These are phyloP conservation scores for Leccinum imitatum DNA, from an alignment of 768 basidiomycete genomes.

Conservation along the genomic window DNA sequence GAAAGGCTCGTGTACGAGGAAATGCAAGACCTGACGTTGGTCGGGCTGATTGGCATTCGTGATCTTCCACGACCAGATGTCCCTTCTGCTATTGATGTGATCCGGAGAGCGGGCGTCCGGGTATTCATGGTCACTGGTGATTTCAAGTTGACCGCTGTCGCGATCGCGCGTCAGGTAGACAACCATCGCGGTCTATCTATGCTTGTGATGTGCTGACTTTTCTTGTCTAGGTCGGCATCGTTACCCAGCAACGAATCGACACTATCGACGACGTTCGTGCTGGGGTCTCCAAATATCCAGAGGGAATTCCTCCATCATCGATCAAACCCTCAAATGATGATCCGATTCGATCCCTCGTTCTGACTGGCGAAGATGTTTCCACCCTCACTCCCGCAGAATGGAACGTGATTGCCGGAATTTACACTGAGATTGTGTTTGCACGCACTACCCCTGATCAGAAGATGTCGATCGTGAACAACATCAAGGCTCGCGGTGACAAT, in stretches of 20 bases:
- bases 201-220: not conserved
- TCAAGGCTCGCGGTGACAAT: slow-evolving; percentile 46
- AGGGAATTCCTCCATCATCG: not conserved
- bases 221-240: slow-evolving; percentile 39
- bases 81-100: slow-evolving; percentile 44
- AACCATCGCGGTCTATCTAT: slow-evolving; percentile 1
- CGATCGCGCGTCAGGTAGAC: slow-evolving; percentile 48
- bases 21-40: slow-evolving; percentile 41
- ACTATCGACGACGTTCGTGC: slow-evolving; percentile 28
- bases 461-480: slow-evolving; percentile 54
- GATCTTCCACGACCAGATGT: slow-evolving; percentile 59
- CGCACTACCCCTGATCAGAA: slow-evolving; percentile 59
- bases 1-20: slow-evolving; percentile 41
- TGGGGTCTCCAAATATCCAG: not conserved
- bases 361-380: slow-evolving; percentile 46
- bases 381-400: slow-evolving; percentile 38
- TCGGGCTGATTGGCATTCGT: slow-evolving; percentile 53
- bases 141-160: slow-evolving; percentile 51
- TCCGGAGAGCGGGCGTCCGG: slow-evolving; percentile 50
- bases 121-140: slow-evolving; percentile 62
- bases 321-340: slow-evolving; percentile 41
- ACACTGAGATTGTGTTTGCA: slow-evolving; percentile 51
- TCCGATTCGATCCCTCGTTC: slow-evolving; percentile 38
- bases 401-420: slow-evolving; percentile 38
- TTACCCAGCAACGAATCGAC: slow-evolving; percentile 41